A percentile compares a stretch with the other conserved stretches of the same genome.
Evolutionary conservation across 1,284 basidiomycete genomes (phyloP).

Genomic region (Ceratobasidium theobromae): DNA sequence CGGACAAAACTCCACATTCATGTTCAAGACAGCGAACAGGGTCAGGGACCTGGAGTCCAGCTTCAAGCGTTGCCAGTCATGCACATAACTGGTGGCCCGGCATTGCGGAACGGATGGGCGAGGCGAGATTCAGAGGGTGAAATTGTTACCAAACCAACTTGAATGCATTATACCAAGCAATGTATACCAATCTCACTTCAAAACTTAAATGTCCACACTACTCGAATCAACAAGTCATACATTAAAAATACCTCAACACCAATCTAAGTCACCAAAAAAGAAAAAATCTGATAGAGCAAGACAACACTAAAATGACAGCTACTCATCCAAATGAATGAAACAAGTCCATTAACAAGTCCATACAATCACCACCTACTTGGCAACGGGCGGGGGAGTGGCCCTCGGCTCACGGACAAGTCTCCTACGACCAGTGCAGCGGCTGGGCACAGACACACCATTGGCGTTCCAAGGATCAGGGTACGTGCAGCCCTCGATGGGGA

Average conservation of each 20-base stretch:
- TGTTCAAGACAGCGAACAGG: too few relatives aligned
- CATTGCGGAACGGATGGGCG: not conserved
- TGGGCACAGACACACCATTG: slow-evolving; percentile 49
- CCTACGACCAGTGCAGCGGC: slow-evolving; percentile 17
- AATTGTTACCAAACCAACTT: not conserved
- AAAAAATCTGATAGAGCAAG: not conserved
- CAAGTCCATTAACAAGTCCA: not conserved
- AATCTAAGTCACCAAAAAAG: not conserved
- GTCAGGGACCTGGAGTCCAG: not conserved
- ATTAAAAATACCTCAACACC: not conserved
- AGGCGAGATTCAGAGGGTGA: not conserved
- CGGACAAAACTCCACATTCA: not conserved
- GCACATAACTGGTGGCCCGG: not conserved
- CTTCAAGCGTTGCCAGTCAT: not conserved
- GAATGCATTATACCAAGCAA: not conserved
- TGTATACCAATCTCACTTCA: too few relatives aligned
- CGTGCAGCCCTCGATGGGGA: slow-evolving; percentile 59
- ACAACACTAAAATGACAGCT: not conserved
- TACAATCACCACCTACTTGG: not conserved
- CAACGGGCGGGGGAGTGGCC: not conserved
- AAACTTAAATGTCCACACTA: too few relatives aligned
- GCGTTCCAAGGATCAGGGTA: slow-evolving; percentile 69
- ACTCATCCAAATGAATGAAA: too few relatives aligned
- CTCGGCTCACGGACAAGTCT: slow-evolving; percentile 17
- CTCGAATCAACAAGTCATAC: too few relatives aligned